phyloP scores from a whole-genome alignment of 228 moss, liverwort and hornwort species.

The Sphagnum fallax region DNA sequence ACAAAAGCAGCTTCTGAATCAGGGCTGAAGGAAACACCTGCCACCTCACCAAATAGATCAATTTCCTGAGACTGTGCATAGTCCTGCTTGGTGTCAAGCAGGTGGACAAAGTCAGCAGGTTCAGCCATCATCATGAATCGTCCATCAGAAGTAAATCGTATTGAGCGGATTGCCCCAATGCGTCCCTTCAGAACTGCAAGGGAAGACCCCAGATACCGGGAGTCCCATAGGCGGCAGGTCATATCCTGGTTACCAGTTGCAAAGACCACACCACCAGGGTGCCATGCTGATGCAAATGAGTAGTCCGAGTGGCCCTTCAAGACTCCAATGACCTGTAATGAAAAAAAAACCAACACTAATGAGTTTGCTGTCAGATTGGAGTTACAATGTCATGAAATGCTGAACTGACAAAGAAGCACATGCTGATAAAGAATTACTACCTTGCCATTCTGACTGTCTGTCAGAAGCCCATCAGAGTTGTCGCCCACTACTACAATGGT shows the following conservation, averaged over 20 bases:
- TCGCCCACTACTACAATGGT: conserved; percentile 91
- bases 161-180: conserved; percentile 90
- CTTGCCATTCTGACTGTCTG: conserved; percentile 86
- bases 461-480: conserved; percentile 79
- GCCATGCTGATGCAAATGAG: conserved; percentile 99
- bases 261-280: conserved; percentile 84
- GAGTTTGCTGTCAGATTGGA: no score
- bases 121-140: conserved; percentile 98
- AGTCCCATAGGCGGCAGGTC: conserved; percentile 97
- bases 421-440: conserved; percentile 18
- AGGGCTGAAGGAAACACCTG: conserved; percentile 94
- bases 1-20: conserved; percentile 90
- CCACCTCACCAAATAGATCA: conserved; percentile 94
- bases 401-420: not conserved
- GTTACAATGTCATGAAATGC: not conserved
- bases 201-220: conserved; percentile 59
- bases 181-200: conserved; percentile 91
- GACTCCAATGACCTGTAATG: conserved; percentile 69
- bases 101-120: conserved; percentile 97
- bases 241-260: conserved; percentile 99
- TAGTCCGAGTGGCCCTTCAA: conserved; percentile 84
- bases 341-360: not conserved
- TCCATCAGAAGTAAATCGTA: conserved; percentile 87
- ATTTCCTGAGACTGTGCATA: conserved; percentile 90
- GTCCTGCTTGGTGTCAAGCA: conserved; percentile 82